phyloP scores from a whole-genome alignment of 495 filamentous ascomycete genomes.

The Penicillium paxilli region DNA sequence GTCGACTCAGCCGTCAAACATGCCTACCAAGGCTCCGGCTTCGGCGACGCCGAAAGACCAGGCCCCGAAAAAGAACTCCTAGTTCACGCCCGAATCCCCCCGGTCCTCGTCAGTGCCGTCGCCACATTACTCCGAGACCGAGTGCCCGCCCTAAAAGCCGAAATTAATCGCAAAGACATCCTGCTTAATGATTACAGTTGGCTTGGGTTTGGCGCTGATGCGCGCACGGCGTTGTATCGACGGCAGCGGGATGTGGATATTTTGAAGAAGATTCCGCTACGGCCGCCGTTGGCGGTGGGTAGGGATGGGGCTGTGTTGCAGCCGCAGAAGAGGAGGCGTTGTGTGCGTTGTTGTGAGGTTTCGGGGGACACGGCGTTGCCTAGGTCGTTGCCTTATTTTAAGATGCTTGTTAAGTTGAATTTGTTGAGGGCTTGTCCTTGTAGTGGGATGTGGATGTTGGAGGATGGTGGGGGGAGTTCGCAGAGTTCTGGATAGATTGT shows the following conservation, averaged over 20 bases:
- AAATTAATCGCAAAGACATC: constrained; percentile 50
- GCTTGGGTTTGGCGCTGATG: constrained; percentile 48
- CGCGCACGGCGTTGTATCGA: constrained; percentile 37
- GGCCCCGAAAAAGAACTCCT: constrained; percentile 50
- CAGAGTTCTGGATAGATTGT: no score
- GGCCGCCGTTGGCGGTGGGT: constrained; percentile 13
- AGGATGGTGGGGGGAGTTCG: constrained; percentile 12
- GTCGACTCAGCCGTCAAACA: constrained; percentile 48
- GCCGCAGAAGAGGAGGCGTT: constrained; percentile 27
- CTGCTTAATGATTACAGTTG: constrained; percentile 50
- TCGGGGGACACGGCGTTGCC: constrained; percentile 36
- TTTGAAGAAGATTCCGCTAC: constrained; percentile 42
- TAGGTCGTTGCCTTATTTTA: constrained; percentile 36
- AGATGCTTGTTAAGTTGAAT: constrained; percentile 42
- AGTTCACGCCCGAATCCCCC: constrained; percentile 44
- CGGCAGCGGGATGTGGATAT: constrained; percentile 42
- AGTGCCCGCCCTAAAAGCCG: constrained; percentile 37
- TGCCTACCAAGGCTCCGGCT: constrained; percentile 46
- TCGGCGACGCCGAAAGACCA: constrained; percentile 47
- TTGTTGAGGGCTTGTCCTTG: constrained; percentile 45
- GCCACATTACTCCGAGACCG: constrained; percentile 43
- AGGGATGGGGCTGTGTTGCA: constrained; percentile 7
- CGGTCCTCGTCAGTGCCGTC: constrained; percentile 42
- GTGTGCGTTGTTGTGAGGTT: constrained; percentile 46
- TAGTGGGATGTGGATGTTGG: constrained; percentile 45